Base-by-base conservation (phyloP, 768 basidiomycete species). In the Dentipellis sp. region DNA sequence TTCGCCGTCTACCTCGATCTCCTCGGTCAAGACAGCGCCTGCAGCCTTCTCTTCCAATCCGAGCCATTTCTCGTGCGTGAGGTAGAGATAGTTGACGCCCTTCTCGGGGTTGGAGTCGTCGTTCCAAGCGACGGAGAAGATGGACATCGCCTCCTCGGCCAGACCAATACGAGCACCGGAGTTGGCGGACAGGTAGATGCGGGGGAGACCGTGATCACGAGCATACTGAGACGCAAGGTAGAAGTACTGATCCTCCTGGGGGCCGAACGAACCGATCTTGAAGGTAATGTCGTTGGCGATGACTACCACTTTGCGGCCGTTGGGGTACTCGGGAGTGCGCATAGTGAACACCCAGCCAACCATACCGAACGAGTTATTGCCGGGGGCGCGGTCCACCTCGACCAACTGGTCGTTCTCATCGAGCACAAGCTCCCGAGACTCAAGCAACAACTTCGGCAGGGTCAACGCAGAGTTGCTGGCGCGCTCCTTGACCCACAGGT, bases 211-310 rank as follows among this genome's bases (percentile, higher is more conserved):
- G 39, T 79, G 81, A 37, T 81, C 74, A 40, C 94, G 91, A 37
- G 97, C 95, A 65, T 95, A 93, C 68, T 94, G 86, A 2, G 94
- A 94, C 53, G 89, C 94, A 55, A 89, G 86, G 73, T 81, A 94
- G 77, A 99, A 98, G 82, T 90, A 99, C 57, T 92, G 88, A 71
- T 99, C 97, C 68, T 99, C 97, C 2, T 74, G 68, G 46, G 97
- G 97, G 46, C 95, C 95, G 71, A 99, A 99, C 11, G 97, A 97
- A 53, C 97, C 97, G 60, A 97, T 98, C 73, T 89, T 94, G 80
- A 83, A 97, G 12, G 97, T 99, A 73, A 98, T 99, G 65, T 99
- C 97, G 72, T 99, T 99, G 54, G 97, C 91, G 58, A 99, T 80
- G 47, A 92, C 90, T 9, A 98, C 88, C 1, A 84, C 82, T 58